These are phyloP conservation scores for Apiospora phragmitis DNA, from an alignment of 2,329 filamentous ascomycete genomes.

Conservation along the genomic window DNA sequence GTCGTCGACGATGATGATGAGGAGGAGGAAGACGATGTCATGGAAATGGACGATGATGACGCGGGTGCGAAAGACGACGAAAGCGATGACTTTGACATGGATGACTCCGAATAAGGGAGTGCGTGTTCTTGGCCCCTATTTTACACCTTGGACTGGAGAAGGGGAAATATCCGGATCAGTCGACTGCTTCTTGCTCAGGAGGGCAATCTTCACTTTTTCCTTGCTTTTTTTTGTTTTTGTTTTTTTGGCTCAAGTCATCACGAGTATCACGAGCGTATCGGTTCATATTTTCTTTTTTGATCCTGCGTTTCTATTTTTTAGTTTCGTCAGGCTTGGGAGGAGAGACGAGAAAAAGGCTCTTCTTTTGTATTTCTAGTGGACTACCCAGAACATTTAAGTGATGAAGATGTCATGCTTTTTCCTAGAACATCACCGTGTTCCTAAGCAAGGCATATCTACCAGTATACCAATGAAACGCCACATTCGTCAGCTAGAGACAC, in stretches of 20 bases:
- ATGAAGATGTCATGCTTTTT: neutral
- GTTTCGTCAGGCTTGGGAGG: neutral
- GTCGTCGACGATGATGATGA: slow-evolving; percentile 40
- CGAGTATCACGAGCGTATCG: slow-evolving; percentile 3
- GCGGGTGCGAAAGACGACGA: slow-evolving; percentile 38
- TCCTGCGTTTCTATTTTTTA: neutral
- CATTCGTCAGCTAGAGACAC: neutral
- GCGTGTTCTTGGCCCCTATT: neutral
- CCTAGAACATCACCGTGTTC: no score
- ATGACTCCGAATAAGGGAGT: slow-evolving; percentile 21
- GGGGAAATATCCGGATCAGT: neutral
- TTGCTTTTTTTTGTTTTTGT: neutral
- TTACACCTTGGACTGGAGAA: neutral
- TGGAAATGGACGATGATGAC: slow-evolving; percentile 26
- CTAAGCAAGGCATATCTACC: neutral
- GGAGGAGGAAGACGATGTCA: slow-evolving; percentile 28
- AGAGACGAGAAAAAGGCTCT: neutral
- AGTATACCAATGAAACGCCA: neutral
- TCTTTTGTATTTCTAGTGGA: neutral
- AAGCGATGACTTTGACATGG: slow-evolving; percentile 50
- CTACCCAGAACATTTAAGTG: neutral
- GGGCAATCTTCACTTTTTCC: neutral
- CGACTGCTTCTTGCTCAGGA: neutral
- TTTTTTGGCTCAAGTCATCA: neutral
- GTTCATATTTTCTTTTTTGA: neutral